Evolutionary conservation across 2,329 filamentous ascomycete species (phyloP), one percentile per base, ranked within the genome.

Genomic region (Penicillium nordicum): DNA sequence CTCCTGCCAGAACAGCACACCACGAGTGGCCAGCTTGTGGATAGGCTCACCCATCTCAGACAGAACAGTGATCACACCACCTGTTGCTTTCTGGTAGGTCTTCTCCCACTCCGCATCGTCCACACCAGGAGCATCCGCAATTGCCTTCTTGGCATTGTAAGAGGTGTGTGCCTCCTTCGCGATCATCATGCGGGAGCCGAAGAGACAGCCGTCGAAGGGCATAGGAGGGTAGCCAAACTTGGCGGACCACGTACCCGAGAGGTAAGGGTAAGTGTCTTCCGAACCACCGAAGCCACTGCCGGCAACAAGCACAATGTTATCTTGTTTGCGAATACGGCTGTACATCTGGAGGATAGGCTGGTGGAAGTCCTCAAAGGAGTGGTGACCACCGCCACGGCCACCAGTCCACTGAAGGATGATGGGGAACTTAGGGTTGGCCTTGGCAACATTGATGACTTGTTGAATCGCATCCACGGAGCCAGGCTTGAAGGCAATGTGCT

Each of bases 1-100:
- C 78, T 99, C 95, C 48, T 92, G 88, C 94, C 94, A 99, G 81
- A 99, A 96, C 53, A 85, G 81, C 46, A 99, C 92, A 83, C 94
- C 94, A 57, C 95, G 89, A 47, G 94, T 99, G 16, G 94, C 95
- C 57, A 99, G 85, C 80, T 99, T 99, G 81, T 99, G 94, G 60
- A 99, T 99, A 6, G 94, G 95, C 81, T 99, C 94, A 44, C 94
- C 95, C 95, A 99, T 99, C 78, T 99, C 94, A 1, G 94, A 99
- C 62, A 92, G 86, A 47, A 99, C 94, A 29, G 94, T 99, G 68
- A 99, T 93, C 61, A 99, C 86, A 72, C 94, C 94, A 68, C 94
- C 94, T 55, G 92, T 89, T 27, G 92, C 83, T 18, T 90, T 90
- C 79, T 93, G 91, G 80, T 96, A 96, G 5, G 91, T 95, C 78